Conservation (phyloP, 139 green algal genomes). For the Astrephomene gubernaculifera region DNA sequence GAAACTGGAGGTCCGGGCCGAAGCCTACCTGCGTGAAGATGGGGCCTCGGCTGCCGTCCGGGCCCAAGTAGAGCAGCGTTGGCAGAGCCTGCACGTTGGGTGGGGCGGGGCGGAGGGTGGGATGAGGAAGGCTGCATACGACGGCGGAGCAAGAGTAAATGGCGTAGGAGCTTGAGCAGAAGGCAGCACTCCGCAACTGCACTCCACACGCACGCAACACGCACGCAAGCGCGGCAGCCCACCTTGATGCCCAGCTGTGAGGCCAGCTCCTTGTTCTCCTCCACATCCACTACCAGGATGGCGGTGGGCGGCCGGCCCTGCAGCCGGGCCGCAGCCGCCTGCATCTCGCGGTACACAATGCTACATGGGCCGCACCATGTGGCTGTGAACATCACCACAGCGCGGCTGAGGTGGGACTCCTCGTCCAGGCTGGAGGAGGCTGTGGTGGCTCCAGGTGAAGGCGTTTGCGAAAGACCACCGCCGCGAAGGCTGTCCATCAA, state of each 20-base stretch:
- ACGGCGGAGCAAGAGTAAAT: no score
- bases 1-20: no score
- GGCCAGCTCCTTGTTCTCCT: constrained; percentile 24
- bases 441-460: background rate
- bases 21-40: constrained; percentile 28
- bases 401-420: background rate
- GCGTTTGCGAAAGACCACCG: background rate
- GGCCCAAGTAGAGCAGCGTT: constrained; percentile 37
- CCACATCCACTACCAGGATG: constrained; percentile 36
- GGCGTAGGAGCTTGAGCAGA: no score
- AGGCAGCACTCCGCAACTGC: no score
- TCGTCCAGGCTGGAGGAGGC: background rate
- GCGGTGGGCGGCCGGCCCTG: background rate
- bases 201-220: no score
- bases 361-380: constrained; percentile 21
- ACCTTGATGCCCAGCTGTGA: constrained; percentile 34
- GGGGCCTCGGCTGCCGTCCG: background rate
- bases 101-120: background rate
- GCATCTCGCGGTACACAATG: constrained; percentile 28
- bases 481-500: background rate
- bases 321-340: background rate
- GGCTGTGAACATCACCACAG: constrained; percentile 27
- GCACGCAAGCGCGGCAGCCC: background rate
- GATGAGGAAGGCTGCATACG: background rate
- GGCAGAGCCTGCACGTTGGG: constrained; percentile 5